phyloP scores from a whole-genome alignment of 2,329 filamentous ascomycete genomes.

The Phoma sp. region DNA sequence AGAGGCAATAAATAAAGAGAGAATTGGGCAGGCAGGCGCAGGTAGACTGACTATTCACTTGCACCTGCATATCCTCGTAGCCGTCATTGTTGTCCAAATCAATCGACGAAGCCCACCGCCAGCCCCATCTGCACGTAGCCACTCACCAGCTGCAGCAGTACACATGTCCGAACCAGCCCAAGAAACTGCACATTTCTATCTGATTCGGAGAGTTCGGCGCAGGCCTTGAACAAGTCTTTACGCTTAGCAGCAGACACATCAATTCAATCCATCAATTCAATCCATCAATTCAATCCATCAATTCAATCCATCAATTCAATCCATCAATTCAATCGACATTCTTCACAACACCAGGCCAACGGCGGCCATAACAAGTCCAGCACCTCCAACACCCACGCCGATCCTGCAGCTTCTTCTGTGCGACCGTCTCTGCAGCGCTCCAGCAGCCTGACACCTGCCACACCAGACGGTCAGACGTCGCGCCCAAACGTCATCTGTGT shows the following conservation, averaged over 20 bases:
- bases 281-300: no score
- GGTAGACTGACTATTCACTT: slow-evolving; percentile 10
- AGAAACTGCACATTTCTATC: slow-evolving; percentile 37
- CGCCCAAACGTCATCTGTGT: slow-evolving; percentile 17
- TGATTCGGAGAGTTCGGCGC: slow-evolving; percentile 47
- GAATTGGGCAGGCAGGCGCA: slow-evolving; percentile 13
- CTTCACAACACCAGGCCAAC: slow-evolving; percentile 9
- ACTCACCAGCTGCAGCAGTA: slow-evolving; percentile 12
- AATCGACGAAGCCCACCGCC: slow-evolving; percentile 27
- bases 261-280: no score
- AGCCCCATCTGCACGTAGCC: slow-evolving; percentile 10
- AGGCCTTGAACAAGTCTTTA: slow-evolving; percentile 25
- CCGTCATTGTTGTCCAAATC: slow-evolving; percentile 17
- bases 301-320: no score
- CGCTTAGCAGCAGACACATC: background rate
- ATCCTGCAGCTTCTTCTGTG: slow-evolving; percentile 10
- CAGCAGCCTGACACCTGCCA: slow-evolving; percentile 16
- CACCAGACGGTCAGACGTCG: slow-evolving; percentile 9
- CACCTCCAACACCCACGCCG: slow-evolving; percentile 1
- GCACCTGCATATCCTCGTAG: slow-evolving; percentile 13
- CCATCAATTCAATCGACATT: no score
- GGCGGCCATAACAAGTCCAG: background rate
- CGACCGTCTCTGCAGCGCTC: slow-evolving; percentile 6
- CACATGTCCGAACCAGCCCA: slow-evolving; percentile 44
- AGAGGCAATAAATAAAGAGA: slow-evolving; percentile 12